These are phyloP conservation scores for Phaseolus coccineus DNA, from an alignment of 331 rosid species.

Conservation along the genomic window DNA sequence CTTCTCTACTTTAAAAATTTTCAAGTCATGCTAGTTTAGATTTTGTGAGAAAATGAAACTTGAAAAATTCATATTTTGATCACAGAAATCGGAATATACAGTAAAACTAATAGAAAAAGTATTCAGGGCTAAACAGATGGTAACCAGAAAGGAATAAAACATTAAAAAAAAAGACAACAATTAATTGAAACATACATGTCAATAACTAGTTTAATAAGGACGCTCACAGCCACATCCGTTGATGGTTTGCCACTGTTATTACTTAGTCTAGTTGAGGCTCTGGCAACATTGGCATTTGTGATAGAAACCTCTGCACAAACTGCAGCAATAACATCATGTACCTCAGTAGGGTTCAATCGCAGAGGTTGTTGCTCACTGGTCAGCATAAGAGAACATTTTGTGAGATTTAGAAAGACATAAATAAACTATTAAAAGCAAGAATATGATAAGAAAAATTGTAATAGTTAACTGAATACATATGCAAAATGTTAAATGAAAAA, in stretches of 20 bases:
- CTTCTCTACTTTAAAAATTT: constrained; percentile 26
- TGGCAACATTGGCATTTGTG: constrained; percentile 61
- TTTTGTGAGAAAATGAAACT: constrained; percentile 12
- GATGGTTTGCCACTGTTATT: constrained; percentile 86
- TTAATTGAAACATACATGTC: constrained; percentile 87
- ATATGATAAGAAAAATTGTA: background rate
- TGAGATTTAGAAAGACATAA: constrained; percentile 47
- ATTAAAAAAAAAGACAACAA: constrained; percentile 34
- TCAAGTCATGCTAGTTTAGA: constrained; percentile 20
- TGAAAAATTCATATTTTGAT: background rate
- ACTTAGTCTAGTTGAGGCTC: constrained; percentile 72
- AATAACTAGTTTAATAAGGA: constrained; percentile 94
- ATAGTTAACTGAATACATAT: constrained; percentile 22
- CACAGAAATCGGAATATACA: constrained; percentile 28
- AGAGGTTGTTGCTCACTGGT: constrained; percentile 98
- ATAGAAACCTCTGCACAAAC: constrained; percentile 92
- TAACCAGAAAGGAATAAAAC: constrained; percentile 36
- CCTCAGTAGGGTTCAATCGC: constrained; percentile 97
- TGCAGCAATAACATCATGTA: constrained; percentile 94
- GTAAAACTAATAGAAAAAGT: constrained; percentile 35
- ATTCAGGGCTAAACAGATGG: background rate
- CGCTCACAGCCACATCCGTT: constrained; percentile 99
- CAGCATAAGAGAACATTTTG: constrained; percentile 52
- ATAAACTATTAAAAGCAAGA: constrained; percentile 29
- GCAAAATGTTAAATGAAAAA: background rate